A percentile compares a stretch with the other conserved stretches of the same genome.
These are phyloP conservation scores for Waitea zeae DNA, from an alignment of 1,284 basidiomycete species.

Conservation along the genomic window DNA sequence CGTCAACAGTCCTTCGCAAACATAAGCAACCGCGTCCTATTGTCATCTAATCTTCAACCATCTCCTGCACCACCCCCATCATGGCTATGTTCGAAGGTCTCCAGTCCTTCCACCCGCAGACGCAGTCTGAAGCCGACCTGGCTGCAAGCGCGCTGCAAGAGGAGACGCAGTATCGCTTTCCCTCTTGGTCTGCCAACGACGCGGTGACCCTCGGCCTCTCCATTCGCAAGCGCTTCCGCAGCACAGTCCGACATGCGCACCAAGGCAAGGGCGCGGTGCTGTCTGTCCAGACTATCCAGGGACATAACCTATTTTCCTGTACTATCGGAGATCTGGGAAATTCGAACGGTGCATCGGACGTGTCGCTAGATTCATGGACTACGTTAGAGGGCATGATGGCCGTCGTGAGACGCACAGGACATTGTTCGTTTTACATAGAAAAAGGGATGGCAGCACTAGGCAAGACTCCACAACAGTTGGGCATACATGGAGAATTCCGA, in stretches of 20 bases:
- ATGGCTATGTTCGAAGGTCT: constrained; percentile 32
- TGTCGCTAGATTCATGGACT: constrained; percentile 64
- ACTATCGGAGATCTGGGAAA: constrained; percentile 64
- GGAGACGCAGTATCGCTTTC: constrained; percentile 49
- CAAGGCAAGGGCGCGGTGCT: constrained; percentile 67
- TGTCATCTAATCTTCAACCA: too few relatives aligned
- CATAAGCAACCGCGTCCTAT: too few relatives aligned
- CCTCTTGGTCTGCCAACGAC: constrained; percentile 55
- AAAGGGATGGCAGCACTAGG: constrained; percentile 68
- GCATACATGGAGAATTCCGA: constrained; percentile 39
- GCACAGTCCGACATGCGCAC: constrained; percentile 45
- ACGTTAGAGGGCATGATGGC: constrained; percentile 63
- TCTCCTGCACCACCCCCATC: too few relatives aligned
- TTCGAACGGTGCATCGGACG: constrained; percentile 45
- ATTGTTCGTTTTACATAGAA: constrained; percentile 69
- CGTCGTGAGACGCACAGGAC: constrained; percentile 63
- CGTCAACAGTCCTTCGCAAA: too few relatives aligned
- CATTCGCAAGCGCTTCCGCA: constrained; percentile 61
- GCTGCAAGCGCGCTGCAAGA: constrained; percentile 53
- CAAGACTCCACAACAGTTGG: constrained; percentile 55
- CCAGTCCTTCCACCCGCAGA: constrained; percentile 33
- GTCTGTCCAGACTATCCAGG: constrained; percentile 58
- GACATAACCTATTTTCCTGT: constrained; percentile 63
- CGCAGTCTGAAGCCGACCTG: constrained; percentile 45
- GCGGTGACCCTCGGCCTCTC: constrained; percentile 68